Percentiles rank a stretch among this genome's conserved stretches.
Conservation (phyloP, 2,329 filamentous ascomycete species). For the Colletotrichum orbiculare region DNA sequence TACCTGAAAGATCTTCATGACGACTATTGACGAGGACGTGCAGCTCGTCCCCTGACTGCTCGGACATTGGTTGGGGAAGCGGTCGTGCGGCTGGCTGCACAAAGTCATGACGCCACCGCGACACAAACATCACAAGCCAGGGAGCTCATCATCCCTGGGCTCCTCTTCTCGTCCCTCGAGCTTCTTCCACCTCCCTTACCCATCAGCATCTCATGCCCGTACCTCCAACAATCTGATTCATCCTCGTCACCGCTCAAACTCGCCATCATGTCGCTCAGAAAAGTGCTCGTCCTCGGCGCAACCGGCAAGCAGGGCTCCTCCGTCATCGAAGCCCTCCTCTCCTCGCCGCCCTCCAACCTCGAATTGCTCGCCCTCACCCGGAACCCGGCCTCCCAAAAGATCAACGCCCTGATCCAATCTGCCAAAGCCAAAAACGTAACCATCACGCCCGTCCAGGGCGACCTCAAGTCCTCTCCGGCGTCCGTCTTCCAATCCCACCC, state of each 20-base stretch:
- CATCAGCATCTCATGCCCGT: background rate
- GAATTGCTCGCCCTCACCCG: slow-evolving; percentile 36
- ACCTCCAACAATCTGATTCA: too few relatives aligned
- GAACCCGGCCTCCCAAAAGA: slow-evolving; percentile 21
- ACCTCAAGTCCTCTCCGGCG: slow-evolving; percentile 33
- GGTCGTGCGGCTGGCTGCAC: slow-evolving; percentile 10
- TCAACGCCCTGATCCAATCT: slow-evolving; percentile 34
- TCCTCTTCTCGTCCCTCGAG: slow-evolving; percentile 5
- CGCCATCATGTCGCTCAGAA: slow-evolving; percentile 39
- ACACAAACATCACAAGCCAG: background rate
- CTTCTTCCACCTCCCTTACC: background rate
- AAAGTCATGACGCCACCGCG: slow-evolving; percentile 27
- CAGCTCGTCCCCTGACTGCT: background rate
- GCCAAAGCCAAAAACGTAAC: slow-evolving; percentile 23
- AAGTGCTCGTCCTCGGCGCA: slow-evolving; percentile 59
- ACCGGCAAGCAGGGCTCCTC: slow-evolving; percentile 60
- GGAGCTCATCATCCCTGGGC: slow-evolving; percentile 17
- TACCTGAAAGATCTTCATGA: background rate
- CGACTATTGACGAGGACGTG: background rate
- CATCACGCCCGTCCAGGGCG: slow-evolving; percentile 39
- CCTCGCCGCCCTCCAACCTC: slow-evolving; percentile 30
- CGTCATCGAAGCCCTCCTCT: slow-evolving; percentile 47
- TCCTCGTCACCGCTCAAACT: background rate
- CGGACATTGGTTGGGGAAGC: slow-evolving; percentile 33
- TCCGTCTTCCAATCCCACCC: slow-evolving; percentile 40